Evolutionary conservation across 2,329 filamentous ascomycete species (phyloP).

Genomic region (Talaromyces sp.): DNA sequence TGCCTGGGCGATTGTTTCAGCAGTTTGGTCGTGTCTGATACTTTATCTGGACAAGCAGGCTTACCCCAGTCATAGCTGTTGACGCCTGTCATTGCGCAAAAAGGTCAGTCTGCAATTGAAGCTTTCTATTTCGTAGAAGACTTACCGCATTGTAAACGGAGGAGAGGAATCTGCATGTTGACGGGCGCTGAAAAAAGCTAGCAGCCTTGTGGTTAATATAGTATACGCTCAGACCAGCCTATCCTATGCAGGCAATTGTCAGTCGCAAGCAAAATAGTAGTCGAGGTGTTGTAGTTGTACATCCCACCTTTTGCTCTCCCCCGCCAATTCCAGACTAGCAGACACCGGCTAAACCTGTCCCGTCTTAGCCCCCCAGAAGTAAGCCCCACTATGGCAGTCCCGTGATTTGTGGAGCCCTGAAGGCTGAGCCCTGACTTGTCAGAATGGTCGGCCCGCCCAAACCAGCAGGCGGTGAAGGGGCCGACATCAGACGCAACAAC

Average conservation of each 20-base stretch:
- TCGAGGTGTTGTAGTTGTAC: neutral
- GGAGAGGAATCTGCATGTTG: conserved; percentile 69
- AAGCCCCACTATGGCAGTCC: neutral
- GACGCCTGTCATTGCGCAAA: conserved; percentile 54
- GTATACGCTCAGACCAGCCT: neutral
- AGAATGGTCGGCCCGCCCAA: neutral
- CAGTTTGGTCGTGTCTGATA: conserved; percentile 3
- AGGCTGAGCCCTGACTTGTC: neutral
- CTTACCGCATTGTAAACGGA: conserved; percentile 64
- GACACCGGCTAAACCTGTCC: neutral
- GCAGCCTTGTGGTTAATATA: no score
- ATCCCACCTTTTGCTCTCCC: neutral
- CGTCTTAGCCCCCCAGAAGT: neutral
- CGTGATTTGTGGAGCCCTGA: conserved; percentile 5
- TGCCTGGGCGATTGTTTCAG: conserved; percentile 51
- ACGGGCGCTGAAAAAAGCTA: neutral
- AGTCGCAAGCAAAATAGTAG: neutral
- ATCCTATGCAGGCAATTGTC: neutral
- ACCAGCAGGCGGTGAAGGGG: neutral
- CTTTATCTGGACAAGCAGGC: conserved; percentile 22
- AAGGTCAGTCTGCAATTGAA: neutral
- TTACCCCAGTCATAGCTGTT: conserved; percentile 97
- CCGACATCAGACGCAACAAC: neutral
- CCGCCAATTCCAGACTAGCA: neutral
- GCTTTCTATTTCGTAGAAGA: neutral